Evolutionary conservation across 176 grass and related monocot genomes (phyloP).

Genomic region (Carex parvula): DNA sequence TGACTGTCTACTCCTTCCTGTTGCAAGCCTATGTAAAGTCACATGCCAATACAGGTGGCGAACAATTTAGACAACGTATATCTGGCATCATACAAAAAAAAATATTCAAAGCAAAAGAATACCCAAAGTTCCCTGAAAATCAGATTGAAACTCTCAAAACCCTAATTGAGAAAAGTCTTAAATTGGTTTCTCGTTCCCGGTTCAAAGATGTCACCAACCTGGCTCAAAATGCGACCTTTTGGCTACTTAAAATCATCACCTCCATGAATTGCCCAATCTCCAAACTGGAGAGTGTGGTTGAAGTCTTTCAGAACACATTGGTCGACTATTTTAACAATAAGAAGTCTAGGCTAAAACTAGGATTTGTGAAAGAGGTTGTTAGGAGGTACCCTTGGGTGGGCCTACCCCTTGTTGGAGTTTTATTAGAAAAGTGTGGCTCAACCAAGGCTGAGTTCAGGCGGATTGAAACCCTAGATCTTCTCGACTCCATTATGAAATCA

Average conservation of each 20-base stretch:
- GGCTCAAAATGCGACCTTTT: conserved; percentile 68
- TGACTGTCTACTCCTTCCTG: conserved; percentile 75
- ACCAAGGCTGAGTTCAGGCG: conserved; percentile 55
- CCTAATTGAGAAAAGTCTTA: conserved; percentile 59
- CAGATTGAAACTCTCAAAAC: conserved; percentile 50
- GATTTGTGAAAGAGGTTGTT: conserved; percentile 79
- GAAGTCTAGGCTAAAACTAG: conserved; percentile 67
- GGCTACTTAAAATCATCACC: conserved; percentile 82
- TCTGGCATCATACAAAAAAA: conserved; percentile 79
- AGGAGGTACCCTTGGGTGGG: conserved; percentile 70
- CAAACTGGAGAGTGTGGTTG: conserved; percentile 49
- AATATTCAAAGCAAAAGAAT: conserved; percentile 81
- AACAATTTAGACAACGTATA: conserved; percentile 81
- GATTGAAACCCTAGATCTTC: conserved; percentile 63
- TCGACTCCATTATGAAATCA: conserved; percentile 70
- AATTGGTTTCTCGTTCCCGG: conserved; percentile 57
- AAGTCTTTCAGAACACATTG: conserved; percentile 52
- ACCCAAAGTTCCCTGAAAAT: conserved; percentile 48
- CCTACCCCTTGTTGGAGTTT: conserved; percentile 48
- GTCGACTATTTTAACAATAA: conserved; percentile 70
- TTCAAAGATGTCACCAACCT: conserved; percentile 52
- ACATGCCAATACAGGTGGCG: conserved; percentile 46
- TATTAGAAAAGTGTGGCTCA: conserved; percentile 47
- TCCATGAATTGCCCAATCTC: conserved; percentile 48
- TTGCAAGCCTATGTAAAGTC: conserved; percentile 85